phyloP scores from a whole-genome alignment of 2,329 filamentous ascomycete genomes.

The Nothophaeocryptopus gaeumannii region DNA sequence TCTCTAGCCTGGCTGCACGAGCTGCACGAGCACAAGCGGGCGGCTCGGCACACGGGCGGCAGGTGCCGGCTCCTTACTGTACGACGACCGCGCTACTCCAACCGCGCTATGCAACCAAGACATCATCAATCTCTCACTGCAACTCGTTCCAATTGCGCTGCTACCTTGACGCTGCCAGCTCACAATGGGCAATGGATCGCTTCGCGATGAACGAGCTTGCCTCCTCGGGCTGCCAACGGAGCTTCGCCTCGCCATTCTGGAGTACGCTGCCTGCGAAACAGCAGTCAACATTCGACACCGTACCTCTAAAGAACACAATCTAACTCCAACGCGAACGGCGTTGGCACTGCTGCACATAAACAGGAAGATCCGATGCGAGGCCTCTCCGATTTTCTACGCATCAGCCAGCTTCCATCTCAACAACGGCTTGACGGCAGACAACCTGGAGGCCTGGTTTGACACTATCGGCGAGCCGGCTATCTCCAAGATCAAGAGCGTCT shows the following conservation, averaged over 20 bases:
- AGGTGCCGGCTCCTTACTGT: too few species aligned
- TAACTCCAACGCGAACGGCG: not conserved
- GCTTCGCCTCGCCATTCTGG: slow-evolving; percentile 1
- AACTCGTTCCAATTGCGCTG: too few species aligned
- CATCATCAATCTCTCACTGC: too few species aligned
- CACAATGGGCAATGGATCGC: too few species aligned
- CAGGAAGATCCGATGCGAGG: not conserved
- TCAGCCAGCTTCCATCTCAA: not conserved
- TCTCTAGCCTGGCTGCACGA: too few species aligned
- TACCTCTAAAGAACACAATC: not conserved
- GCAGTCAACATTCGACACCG: slow-evolving; percentile 1
- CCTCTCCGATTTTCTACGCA: not conserved
- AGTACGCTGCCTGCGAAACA: not conserved
- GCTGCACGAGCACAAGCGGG: too few species aligned
- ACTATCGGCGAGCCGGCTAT: not conserved
- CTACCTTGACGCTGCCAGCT: too few species aligned
- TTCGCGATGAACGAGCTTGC: not conserved
- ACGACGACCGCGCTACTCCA: too few species aligned
- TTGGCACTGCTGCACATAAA: slow-evolving; percentile 1
- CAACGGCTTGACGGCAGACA: not conserved
- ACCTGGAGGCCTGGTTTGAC: not conserved
- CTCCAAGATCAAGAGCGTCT: not conserved
- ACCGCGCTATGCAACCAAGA: too few species aligned
- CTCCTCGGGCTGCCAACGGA: slow-evolving; percentile 1
- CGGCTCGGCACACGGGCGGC: too few species aligned